Base-by-base conservation (phyloP, 352 stramenopile genomes). In the Phytophthora palmivora region DNA sequence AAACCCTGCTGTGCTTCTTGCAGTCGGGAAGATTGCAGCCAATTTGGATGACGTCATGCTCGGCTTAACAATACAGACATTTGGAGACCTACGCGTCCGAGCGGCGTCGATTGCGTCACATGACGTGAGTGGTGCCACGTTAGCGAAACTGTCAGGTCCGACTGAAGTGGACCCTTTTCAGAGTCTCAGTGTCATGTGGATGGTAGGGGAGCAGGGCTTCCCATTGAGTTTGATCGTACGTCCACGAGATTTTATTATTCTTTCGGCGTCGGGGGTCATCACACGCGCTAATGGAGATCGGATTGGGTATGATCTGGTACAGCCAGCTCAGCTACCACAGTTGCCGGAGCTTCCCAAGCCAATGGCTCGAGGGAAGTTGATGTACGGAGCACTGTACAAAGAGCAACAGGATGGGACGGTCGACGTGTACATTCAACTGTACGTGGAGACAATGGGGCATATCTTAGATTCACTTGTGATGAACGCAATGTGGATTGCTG, bases 401-500 rank as follows among this genome's bases (percentile, higher is more conserved):
- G 67, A 89, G 18, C 24, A 28, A 28, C 44, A 62, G 14, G 63
- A 77, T 24, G 68, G 72, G 15, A 67, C 55, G 9, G 79, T 89
- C 18, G 77, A 87, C 28, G 54, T 89, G 26, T 87, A 82, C 53
- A 84, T 84, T 46, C 78, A 70, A 8, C 39, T 67, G 16, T 75
- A 67, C 4, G 67, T 83, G 37, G 75, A 86, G 45, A 61, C 58
- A 3, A 63, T 54, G 43, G 51, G 58, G 6, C 46, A 53, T 37
- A 56, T 72, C 16, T 42, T 67, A n/a, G 58, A 68, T 18, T 44
- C 58, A 3, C 39, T 68, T 9, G 58, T 65, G 24, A 55, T 64
- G 59, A 63, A 68, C 39, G 59, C 53, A 0, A 57, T 68, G 59
- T 68, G 59, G 59, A 39, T 57, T 26, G 36, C 34, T 0, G 43